phyloP scores from a whole-genome alignment of 2,329 filamentous ascomycete species.

The Ascomycota sp. region DNA sequence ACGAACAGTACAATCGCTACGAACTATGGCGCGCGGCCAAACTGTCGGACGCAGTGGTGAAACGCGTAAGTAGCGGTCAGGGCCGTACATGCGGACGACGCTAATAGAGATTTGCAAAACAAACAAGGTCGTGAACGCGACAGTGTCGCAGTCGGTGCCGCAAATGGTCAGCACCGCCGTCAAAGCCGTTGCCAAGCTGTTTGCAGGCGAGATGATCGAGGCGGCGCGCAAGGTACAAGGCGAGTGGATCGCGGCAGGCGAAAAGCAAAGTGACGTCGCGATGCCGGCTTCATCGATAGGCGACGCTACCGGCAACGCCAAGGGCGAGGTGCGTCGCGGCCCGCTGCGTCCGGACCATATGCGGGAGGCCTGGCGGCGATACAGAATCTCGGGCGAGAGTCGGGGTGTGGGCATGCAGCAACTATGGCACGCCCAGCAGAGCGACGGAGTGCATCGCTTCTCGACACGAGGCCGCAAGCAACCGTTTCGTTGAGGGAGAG shows the following conservation, averaged over 20 bases:
- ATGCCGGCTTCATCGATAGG: slow-evolving; percentile 18
- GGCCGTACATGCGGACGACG: neutral
- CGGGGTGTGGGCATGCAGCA: slow-evolving; percentile 39
- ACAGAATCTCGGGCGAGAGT: slow-evolving; percentile 41
- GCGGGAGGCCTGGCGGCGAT: slow-evolving; percentile 49
- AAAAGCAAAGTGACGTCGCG: slow-evolving; percentile 33
- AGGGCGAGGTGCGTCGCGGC: slow-evolving; percentile 18
- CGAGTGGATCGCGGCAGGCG: slow-evolving; percentile 45
- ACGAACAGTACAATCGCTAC: slow-evolving; percentile 48
- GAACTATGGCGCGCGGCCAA: slow-evolving; percentile 51
- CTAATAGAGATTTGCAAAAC: neutral
- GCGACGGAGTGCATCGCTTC: slow-evolving; percentile 39
- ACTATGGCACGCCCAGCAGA: slow-evolving; percentile 40
- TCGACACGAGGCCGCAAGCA: slow-evolving; percentile 29
- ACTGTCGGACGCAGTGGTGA: slow-evolving; percentile 46
- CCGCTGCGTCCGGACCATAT: slow-evolving; percentile 57
- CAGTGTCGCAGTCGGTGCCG: slow-evolving; percentile 60
- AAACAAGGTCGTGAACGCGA: slow-evolving; percentile 51
- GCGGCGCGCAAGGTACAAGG: slow-evolving; percentile 47
- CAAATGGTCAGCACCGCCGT: slow-evolving; percentile 56
- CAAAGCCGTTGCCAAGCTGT: slow-evolving; percentile 55
- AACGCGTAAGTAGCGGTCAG: slow-evolving; percentile 29
- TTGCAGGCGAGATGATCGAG: slow-evolving; percentile 58
- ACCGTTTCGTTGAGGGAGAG: slow-evolving; percentile 32
- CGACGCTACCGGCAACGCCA: slow-evolving; percentile 12